A percentile compares a stretch with the other conserved stretches of the same genome.
phyloP scores from a whole-genome alignment of 345 rosid species.

The Bruguiera parviflora region DNA sequence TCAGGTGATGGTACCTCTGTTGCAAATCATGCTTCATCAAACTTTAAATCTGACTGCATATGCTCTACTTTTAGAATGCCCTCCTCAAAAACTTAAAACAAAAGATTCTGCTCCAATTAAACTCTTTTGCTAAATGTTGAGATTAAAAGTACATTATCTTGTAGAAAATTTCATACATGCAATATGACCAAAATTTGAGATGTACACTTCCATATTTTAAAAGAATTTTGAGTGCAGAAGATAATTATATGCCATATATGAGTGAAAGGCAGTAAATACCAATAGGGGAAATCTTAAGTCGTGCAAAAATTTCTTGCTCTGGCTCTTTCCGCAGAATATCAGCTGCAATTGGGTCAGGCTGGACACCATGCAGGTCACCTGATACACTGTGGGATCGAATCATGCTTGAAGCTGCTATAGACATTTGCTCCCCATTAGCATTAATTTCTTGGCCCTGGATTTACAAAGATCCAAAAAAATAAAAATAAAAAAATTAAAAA shows the following conservation, averaged over 20 bases:
- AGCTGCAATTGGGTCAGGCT: conserved; percentile 98
- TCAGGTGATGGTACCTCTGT: conserved; percentile 81
- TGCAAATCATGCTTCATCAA: not conserved
- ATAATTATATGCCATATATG: not conserved
- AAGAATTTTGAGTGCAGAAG: not conserved
- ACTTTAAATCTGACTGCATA: no score
- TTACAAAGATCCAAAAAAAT: not conserved
- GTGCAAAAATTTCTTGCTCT: conserved; percentile 91
- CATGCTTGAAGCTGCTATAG: conserved; percentile 68
- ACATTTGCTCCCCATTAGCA: conserved; percentile 58
- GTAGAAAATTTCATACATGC: no score
- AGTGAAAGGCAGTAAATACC: conserved; percentile 36
- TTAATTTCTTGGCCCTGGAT: conserved; percentile 42
- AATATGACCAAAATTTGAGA: not conserved
- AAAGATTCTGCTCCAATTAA: not conserved
- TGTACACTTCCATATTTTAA: not conserved
- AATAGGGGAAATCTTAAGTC: conserved; percentile 65
- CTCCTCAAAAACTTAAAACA: not conserved
- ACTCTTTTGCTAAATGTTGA: no score
- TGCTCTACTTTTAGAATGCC: no score
- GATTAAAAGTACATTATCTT: no score
- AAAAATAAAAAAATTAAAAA: no score
- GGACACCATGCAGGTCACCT: conserved; percentile 96
- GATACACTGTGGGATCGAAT: conserved; percentile 94
- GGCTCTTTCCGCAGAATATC: conserved; percentile 98